Evolutionary conservation across 2,329 filamentous ascomycete genomes (phyloP).

Genomic region (Talaromyces sp.): DNA sequence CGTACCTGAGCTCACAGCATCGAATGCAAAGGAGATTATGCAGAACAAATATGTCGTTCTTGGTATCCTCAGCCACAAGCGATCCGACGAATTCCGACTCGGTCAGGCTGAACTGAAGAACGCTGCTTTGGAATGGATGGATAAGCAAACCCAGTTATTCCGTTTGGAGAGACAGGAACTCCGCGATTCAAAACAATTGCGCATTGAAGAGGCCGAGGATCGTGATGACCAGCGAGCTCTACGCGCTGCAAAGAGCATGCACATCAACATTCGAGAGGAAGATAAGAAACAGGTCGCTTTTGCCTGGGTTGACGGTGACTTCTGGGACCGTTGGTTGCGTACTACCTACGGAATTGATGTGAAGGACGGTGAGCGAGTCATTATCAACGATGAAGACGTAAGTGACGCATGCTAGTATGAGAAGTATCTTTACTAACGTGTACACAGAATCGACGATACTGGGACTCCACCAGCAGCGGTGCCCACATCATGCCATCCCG

Average conservation of each 20-base stretch:
- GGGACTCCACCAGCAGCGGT: constrained; percentile 86
- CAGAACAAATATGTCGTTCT: constrained; percentile 91
- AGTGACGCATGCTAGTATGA: constrained; percentile 43
- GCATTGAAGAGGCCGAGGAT: constrained; percentile 94
- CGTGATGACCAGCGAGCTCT: constrained; percentile 84
- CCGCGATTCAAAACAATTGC: constrained; percentile 87
- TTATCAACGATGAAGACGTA: constrained; percentile 97
- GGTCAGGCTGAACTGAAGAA: constrained; percentile 90
- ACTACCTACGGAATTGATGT: constrained; percentile 94
- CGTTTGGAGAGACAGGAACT: constrained; percentile 90
- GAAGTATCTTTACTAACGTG: constrained; percentile 32
- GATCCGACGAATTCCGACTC: constrained; percentile 71
- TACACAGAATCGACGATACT: constrained; percentile 80
- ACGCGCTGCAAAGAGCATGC: constrained; percentile 81
- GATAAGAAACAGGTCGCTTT: constrained; percentile 88
- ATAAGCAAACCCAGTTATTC: constrained; percentile 88
- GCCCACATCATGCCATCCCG: constrained; percentile 86
- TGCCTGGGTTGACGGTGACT: constrained; percentile 94
- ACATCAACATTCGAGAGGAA: constrained; percentile 84
- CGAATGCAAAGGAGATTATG: constrained; percentile 94
- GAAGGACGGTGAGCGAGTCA: constrained; percentile 78
- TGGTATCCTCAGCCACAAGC: constrained; percentile 76
- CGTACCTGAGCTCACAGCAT: constrained; percentile 85
- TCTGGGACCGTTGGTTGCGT: constrained; percentile 95
- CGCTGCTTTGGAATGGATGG: constrained; percentile 95